Percentiles rank a stretch among this genome's conserved stretches.
Conservation (phyloP, 2,329 filamentous ascomycete species). For the Hypomyces perniciosus region DNA sequence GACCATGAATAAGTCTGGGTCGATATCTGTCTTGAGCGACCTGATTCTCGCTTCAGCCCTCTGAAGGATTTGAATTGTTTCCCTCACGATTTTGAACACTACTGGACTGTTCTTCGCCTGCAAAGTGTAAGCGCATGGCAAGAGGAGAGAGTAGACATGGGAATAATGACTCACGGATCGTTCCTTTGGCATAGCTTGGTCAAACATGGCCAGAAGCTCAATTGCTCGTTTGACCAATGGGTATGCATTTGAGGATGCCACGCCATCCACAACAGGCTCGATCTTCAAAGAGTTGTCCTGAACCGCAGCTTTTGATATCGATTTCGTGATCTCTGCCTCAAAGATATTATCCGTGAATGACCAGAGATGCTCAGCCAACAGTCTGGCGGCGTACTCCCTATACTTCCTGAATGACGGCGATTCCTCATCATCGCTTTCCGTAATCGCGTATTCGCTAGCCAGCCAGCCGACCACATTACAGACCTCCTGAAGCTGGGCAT, state of each 20-base stretch:
- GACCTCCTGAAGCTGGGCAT: constrained; percentile 41
- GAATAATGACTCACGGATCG: constrained; percentile 44
- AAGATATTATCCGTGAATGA: constrained; percentile 49
- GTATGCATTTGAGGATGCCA: constrained; percentile 51
- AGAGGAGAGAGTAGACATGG: too few species aligned
- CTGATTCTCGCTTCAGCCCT: constrained; percentile 68
- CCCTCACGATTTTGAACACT: constrained; percentile 71
- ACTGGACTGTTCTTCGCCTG: constrained; percentile 46
- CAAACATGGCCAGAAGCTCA: constrained; percentile 55
- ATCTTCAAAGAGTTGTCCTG: constrained; percentile 45
- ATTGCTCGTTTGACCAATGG: constrained; percentile 53
- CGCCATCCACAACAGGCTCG: constrained; percentile 40
- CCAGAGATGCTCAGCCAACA: constrained; percentile 54
- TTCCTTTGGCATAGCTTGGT: constrained; percentile 59
- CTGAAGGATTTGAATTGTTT: constrained; percentile 78
- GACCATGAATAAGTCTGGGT: constrained; percentile 86
- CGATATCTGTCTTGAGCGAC: constrained; percentile 52
- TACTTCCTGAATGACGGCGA: constrained; percentile 47
- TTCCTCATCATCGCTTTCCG: constrained; percentile 52
- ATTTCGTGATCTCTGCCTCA: constrained; percentile 49
- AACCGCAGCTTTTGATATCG: constrained; percentile 44
- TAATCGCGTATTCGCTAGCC: constrained; percentile 50
- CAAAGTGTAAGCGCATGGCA: constrained; percentile 12
- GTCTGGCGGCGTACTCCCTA: constrained; percentile 49
- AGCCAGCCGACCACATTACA: constrained; percentile 55